phyloP scores from a whole-genome alignment of 129 eudicot species.

The Saposhnikovia divaricata region DNA sequence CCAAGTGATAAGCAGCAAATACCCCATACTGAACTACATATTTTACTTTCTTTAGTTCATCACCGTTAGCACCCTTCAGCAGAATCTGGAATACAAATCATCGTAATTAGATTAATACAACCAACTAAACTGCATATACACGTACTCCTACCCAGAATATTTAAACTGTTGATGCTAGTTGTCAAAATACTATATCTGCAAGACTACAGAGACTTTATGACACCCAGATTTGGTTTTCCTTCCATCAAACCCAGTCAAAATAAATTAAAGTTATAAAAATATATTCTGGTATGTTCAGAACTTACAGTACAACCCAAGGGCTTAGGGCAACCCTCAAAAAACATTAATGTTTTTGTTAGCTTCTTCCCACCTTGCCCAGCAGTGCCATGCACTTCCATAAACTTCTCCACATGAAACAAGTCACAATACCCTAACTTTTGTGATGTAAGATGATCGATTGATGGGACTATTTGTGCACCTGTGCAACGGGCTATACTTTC shows the following conservation, averaged over 20 bases:
- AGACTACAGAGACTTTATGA: neutral
- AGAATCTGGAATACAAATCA: constrained; percentile 31
- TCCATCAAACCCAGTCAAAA: neutral
- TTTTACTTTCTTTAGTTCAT: constrained; percentile 54
- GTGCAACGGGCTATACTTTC: constrained; percentile 70
- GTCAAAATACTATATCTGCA: neutral
- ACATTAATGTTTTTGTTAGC: constrained; percentile 47
- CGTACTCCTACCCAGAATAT: neutral
- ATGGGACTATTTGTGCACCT: constrained; percentile 54
- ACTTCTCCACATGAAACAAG: constrained; percentile 45
- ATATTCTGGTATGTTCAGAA: neutral
- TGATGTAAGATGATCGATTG: constrained; percentile 42
- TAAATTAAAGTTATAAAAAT: neutral
- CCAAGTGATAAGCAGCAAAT: constrained; percentile 67
- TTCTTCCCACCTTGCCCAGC: constrained; percentile 56
- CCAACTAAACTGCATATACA: neutral
- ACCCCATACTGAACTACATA: constrained; percentile 49
- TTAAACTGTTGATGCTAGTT: neutral
- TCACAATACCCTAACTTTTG: constrained; percentile 47
- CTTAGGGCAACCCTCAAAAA: constrained; percentile 56
- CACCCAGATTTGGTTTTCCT: neutral
- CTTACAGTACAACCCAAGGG: constrained; percentile 63
- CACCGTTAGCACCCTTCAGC: constrained; percentile 53
- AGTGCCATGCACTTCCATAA: constrained; percentile 45
- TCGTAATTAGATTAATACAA: neutral